Evolutionary conservation across 257 asterid genomes (phyloP), one percentile per base, ranked within the genome.

Genomic region (Ilex asprella): DNA sequence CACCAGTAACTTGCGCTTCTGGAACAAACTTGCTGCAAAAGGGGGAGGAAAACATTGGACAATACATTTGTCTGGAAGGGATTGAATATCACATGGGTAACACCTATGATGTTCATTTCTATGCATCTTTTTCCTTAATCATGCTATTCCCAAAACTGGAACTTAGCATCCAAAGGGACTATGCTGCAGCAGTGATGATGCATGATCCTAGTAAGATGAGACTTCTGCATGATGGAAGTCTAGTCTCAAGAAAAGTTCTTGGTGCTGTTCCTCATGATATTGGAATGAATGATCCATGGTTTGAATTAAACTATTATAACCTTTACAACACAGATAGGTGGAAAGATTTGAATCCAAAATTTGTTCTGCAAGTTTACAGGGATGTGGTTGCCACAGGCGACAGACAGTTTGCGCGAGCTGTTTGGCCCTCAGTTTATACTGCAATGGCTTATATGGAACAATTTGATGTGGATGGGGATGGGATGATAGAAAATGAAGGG

Each of bases 181-280:
- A 75, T 70, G 99, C 99, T 16, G 85, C 90, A 21, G 97, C 95
- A 6, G 97, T 93, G 56, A 77, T 93, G 95, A 85, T 89, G 97
- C 99, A 93, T 56, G 99, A 93, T 70, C 97, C 99, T 11, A 76
- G 84, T 59, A 82, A 68, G 66, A 79, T 70, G 83, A 39, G 21
- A 9, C 88, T 87, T 43, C 68, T 93, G 68, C 72, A 68, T 32
- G 95, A 89, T 29, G 99, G 99, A 59, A 75, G 83, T 31, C 65
- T 75, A 16, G 94, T 55, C 58, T 84, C 73, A 46, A 67, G 96
- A 52, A 93, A 93, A 56, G 92, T 83, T 58, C 95, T 89, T 53
- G 99, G 99, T 31, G 97, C 99, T 1, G 91, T 93, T 66, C 99
- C 99, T 56, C 99, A 89, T 63, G 99, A 93, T 67, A 93, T 93